A percentile compares a stretch with the other conserved stretches of the same genome.
Evolutionary conservation across 2,329 filamentous ascomycete genomes (phyloP).

Genomic region (Trichoderma hamatum): DNA sequence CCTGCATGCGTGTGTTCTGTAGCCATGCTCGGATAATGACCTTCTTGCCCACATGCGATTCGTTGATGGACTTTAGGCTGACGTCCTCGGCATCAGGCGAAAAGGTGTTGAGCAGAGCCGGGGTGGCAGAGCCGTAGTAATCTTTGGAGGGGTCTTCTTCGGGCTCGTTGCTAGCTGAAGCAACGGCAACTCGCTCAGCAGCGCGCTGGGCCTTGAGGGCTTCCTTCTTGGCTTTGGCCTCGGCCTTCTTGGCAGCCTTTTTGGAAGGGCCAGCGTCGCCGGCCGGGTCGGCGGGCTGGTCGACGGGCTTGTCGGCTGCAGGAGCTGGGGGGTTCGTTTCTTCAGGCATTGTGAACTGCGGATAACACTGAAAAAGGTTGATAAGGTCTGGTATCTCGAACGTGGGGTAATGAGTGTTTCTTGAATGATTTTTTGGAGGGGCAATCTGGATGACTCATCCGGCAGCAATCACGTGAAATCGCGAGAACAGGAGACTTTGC

Average conservation of each 20-base stretch:
- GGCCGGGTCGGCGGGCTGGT: not conserved
- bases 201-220: conserved; percentile 73
- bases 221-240: conserved; percentile 85
- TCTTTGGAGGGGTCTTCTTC: conserved; percentile 71
- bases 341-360: conserved; percentile 22
- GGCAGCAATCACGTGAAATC: conserved; percentile 8
- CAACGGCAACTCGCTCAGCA: conserved; percentile 74
- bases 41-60: conserved; percentile 67
- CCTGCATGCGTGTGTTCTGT: conserved; percentile 65
- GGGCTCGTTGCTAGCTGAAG: conserved; percentile 67
- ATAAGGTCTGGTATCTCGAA: conserved; percentile 12
- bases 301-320: conserved; percentile 1
- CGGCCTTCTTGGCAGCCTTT: conserved; percentile 82
- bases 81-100: conserved; percentile 54
- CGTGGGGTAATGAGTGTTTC: conserved; percentile 14
- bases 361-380: not conserved
- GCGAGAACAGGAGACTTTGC: not conserved
- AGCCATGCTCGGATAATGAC: conserved; percentile 80
- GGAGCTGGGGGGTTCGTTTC: conserved; percentile 16
- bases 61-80: conserved; percentile 64
- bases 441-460: conserved; percentile 19
- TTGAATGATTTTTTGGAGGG: conserved; percentile 20
- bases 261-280: conserved; percentile 41
- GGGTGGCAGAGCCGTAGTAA: conserved; percentile 75
- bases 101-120: conserved; percentile 53